phyloP scores from a whole-genome alignment of 495 filamentous ascomycete species.

The Trichoderma parareesei region DNA sequence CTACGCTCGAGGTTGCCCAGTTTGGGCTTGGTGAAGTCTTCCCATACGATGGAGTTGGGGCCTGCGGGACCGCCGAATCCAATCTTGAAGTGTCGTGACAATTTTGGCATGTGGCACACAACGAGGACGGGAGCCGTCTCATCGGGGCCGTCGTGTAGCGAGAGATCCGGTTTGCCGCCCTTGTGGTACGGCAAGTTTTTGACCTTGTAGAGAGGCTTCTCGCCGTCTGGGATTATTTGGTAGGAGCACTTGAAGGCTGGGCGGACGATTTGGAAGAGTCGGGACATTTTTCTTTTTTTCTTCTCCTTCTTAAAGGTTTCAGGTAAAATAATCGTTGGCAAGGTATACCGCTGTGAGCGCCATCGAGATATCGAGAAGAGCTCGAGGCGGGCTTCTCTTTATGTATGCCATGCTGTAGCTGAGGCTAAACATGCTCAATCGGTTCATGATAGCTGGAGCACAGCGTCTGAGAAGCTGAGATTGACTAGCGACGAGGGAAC shows the following conservation, averaged over 20 bases:
- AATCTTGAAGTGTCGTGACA: conserved; percentile 5
- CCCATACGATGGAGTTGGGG: not conserved
- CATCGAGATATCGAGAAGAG: not conserved
- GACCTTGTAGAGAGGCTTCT: not conserved
- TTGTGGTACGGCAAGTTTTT: not conserved
- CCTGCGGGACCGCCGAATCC: not conserved
- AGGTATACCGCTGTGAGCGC: not conserved
- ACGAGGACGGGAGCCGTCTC: not conserved
- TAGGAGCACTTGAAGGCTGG: not conserved
- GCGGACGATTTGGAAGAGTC: not conserved
- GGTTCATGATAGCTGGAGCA: not conserved
- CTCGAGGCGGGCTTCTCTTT: not conserved
- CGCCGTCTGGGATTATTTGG: not conserved
- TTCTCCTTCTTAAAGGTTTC: not conserved
- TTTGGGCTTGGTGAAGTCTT: conserved; percentile 2
- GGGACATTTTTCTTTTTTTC: not conserved
- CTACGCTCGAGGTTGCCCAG: not conserved
- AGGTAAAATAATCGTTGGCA: not conserved
- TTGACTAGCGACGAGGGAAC: not conserved
- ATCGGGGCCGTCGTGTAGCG: not conserved
- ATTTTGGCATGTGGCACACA: not conserved
- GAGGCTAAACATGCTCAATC: not conserved
- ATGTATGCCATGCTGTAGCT: not conserved
- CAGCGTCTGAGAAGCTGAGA: not conserved
- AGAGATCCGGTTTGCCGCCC: not conserved